Conservation (phyloP, 768 basidiomycete genomes). For the Suillus variegatus region DNA sequence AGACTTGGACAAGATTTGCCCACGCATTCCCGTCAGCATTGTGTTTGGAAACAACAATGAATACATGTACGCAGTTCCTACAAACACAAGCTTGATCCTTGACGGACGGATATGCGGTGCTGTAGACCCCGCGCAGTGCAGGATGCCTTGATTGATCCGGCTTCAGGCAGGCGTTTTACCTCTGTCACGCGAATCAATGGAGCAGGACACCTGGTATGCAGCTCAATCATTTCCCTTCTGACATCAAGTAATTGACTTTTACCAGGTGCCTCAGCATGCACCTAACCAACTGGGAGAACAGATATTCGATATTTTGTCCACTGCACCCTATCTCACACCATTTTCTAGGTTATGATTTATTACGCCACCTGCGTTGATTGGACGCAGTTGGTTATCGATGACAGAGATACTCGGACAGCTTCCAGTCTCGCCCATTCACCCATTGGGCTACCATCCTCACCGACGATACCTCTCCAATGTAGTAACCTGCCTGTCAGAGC, state of each 20-base stretch:
- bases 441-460: slow-evolving; percentile 34
- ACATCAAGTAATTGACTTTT: not conserved
- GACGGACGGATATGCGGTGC: not conserved
- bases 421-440: slow-evolving; percentile 61
- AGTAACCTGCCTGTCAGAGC: slow-evolving; percentile 54
- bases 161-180: slow-evolving; percentile 24
- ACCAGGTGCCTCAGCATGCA: slow-evolving; percentile 28
- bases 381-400: not conserved
- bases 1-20: slow-evolving; percentile 43
- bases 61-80: slow-evolving; percentile 45
- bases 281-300: slow-evolving; percentile 27
- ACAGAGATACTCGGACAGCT: slow-evolving; percentile 22
- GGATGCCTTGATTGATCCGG: slow-evolving; percentile 30
- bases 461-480: slow-evolving; percentile 53
- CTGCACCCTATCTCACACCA: not conserved
- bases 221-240: not conserved
- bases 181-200: slow-evolving; percentile 25
- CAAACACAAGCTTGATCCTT: not conserved
- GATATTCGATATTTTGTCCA: slow-evolving; percentile 26
- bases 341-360: not conserved
- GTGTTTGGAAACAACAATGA: slow-evolving; percentile 53
- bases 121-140: slow-evolving; percentile 33
- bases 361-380: not conserved
- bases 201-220: slow-evolving; percentile 36
- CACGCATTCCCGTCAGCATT: slow-evolving; percentile 49